Evolutionary conservation across 148 eudicot species (phyloP), one percentile per base, ranked within the genome.

Genomic region (Cornus kousa): DNA sequence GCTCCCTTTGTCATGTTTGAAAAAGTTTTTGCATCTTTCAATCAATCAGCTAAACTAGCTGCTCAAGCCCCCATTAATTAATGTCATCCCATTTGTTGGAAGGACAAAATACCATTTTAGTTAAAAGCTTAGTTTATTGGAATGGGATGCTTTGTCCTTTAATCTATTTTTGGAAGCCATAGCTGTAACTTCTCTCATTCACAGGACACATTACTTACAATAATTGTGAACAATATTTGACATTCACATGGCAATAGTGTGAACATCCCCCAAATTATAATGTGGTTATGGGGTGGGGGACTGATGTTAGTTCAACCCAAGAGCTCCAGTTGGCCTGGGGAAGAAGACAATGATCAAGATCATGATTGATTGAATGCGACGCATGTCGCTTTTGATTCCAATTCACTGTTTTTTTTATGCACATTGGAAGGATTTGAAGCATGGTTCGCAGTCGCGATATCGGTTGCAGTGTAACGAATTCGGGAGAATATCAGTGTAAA

Each of bases 171-270:
- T 19, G 66, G 73, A 68, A 48, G 48, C n/a, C 17, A 76, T 50
- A 53, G 46, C 50, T 68, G 79, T 50, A 53, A 53, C 73, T n/a
- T 19, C 66, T 72, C 79, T 50, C 67, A 67, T 68, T 77, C 67
- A 43, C 48, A 53, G 79, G 57, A 68, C 79, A 68, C 67, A 68
- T 77, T 68, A 4, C 48, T 17, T 2, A 7, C 72, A 76, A 60
- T 76, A 48, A 76, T 76, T 68, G 72, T 76, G 64, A 68, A 5
- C 48, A 67, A 2, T 1, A 43, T 39, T 4, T 67, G 73, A 77
- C 65, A 48, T 0, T 14, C 19, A 62, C 8, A 62, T 62, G 66
- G n/a, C 37, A 31, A 67, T 5, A 46, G 28, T 50, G 33, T 46
- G 71, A 40, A 11, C 43, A 23, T 32, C 3, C 16, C 67, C 46